Percentiles rank a stretch among this genome's conserved stretches.
Evolutionary conservation across 73 alveolate species (phyloP).

Genomic region (Uronychia setigera): DNA sequence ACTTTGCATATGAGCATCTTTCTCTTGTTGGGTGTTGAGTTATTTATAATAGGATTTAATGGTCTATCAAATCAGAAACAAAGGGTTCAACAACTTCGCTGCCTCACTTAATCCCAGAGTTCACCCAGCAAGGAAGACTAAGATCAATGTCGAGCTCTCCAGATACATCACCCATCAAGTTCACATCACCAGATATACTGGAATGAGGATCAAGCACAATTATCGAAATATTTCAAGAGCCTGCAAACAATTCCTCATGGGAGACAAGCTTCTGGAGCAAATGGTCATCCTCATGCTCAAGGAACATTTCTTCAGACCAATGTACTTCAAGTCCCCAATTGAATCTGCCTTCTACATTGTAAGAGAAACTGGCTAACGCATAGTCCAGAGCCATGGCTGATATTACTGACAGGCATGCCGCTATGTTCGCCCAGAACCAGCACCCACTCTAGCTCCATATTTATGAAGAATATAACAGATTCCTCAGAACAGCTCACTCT

Average conservation of each 20-base stretch:
- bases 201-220: conserved; percentile 66
- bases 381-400: conserved; percentile 65
- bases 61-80: conserved; percentile 70
- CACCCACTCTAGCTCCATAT: conserved; percentile 60
- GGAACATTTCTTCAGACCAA: conserved; percentile 61
- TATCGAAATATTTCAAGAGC: conserved; percentile 72
- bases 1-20: too few relatives aligned
- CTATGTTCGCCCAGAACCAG: conserved; percentile 66
- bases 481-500: conserved; percentile 46
- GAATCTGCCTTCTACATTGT: conserved; percentile 48
- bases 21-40: too few relatives aligned
- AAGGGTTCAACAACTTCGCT: conserved; percentile 52
- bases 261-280: conserved; percentile 63
- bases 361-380: too few relatives aligned
- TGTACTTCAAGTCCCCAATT: conserved; percentile 57
- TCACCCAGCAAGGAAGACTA: conserved; percentile 64
- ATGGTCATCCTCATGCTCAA: conserved; percentile 43
- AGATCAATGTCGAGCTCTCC: conserved; percentile 43
- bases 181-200: conserved; percentile 56
- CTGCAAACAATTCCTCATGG: conserved; percentile 67
- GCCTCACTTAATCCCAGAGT: conserved; percentile 64
- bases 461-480: conserved; percentile 59
- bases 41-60: conserved; percentile 28
- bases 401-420: conserved; percentile 62
- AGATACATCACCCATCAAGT: conserved; percentile 57